Evolutionary conservation across 2,329 filamentous ascomycete genomes (phyloP), one percentile per base, ranked within the genome.

Genomic region (Ceratocystis ficicola): DNA sequence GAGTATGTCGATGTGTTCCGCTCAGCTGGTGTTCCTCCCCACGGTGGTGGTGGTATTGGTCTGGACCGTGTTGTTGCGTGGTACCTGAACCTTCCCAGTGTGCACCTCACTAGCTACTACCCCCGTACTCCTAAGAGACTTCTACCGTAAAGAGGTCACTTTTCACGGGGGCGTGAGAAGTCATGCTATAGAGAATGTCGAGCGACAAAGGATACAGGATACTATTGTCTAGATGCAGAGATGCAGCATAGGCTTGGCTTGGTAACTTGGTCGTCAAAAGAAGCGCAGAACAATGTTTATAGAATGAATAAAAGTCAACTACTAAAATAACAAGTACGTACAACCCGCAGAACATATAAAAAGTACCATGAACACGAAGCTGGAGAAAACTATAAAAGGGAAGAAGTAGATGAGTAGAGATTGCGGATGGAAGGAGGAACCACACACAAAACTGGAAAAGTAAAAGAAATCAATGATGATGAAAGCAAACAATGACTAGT

Each of bases 1-100:
- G 90, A 96, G 71, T 96, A 96, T 73, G 84, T 96, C 68, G 86
- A 89, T 72, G 87, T 88, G 44, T 96, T 96, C 79, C 76, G 76
- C 66, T 85, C 86, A 72, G 93, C 86, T 73, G 91, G 90, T 70
- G 88, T 90, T 25, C 91, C 92, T n/a, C 89, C 91, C 0, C 92
- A 96, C 72, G 91, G 89, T 48, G 91, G 91, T 69, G 91, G 90
- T 71, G 91, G 90, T 74, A 92, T 96, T 70, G 91, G 92, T 62
- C 79, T 96, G 63, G 91, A 96, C 77, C 86, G 92, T 73, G 87
- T 96, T 64, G 86, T 96, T 63, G 81, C 83, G 5, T 86, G 81
- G 80, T 85, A 80, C 72, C 73, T 86, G 68, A 79, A 79, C 70
- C 71, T 86, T 69, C 83, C 82, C 1, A 83, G 79, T 70, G 82